These are phyloP conservation scores for Hypholoma fasciculare DNA, from an alignment of 768 basidiomycete species.

Conservation along the genomic window DNA sequence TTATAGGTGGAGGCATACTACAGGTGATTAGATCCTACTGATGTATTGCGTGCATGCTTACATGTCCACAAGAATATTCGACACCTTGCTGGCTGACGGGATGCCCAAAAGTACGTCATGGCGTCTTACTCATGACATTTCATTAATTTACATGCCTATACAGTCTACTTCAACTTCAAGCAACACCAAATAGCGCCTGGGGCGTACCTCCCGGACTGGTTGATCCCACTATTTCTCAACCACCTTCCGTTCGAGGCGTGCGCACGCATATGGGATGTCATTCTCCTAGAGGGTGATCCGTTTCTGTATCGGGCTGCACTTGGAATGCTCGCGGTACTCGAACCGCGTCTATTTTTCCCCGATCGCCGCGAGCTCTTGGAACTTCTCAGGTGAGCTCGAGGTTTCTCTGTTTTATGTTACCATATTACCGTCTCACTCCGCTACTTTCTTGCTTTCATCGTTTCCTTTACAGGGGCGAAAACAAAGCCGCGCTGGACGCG, in stretches of 20 bases:
- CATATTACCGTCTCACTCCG: background rate
- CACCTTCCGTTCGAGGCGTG: slow-evolving; percentile 92
- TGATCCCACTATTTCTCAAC: slow-evolving; percentile 77
- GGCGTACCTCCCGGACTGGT: slow-evolving; percentile 82
- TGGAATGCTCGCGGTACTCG: slow-evolving; percentile 80
- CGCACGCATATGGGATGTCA: slow-evolving; percentile 86
- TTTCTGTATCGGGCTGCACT: slow-evolving; percentile 85
- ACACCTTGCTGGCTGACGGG: slow-evolving; percentile 86
- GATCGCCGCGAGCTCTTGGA: slow-evolving; percentile 78
- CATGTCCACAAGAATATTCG: slow-evolving; percentile 68
- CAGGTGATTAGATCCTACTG: slow-evolving; percentile 47
- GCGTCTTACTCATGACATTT: background rate
- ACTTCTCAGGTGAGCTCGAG: slow-evolving; percentile 58
- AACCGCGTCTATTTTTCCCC: slow-evolving; percentile 87
- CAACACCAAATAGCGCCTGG: slow-evolving; percentile 88
- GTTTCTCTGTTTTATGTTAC: background rate
- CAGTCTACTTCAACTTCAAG: slow-evolving; percentile 94
- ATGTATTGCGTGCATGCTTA: slow-evolving; percentile 8
- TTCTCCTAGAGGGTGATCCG: slow-evolving; percentile 86
- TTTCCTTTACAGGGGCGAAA: slow-evolving; percentile 62
- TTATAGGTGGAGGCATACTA: slow-evolving; percentile 87
- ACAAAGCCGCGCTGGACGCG: slow-evolving; percentile 79
- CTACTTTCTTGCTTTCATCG: background rate
- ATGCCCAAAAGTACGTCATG: slow-evolving; percentile 77
- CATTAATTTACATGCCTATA: slow-evolving; percentile 3